Conservation (phyloP, 345 rosid species). For the Populus deltoides region DNA sequence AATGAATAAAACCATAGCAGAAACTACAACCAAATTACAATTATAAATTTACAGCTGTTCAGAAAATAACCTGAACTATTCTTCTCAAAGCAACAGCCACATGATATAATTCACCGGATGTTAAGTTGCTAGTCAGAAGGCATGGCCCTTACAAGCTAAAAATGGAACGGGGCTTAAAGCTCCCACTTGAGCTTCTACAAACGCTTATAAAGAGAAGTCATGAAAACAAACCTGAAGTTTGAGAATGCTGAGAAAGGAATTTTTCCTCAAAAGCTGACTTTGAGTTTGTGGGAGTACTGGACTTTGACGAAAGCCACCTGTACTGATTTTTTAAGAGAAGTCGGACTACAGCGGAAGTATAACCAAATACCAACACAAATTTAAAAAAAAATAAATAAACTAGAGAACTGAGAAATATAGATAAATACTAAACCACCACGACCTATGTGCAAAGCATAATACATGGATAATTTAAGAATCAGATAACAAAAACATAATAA, state of each 20-base stretch:
- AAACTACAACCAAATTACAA: not conserved
- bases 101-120: not conserved
- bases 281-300: conserved; percentile 49
- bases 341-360: conserved; percentile 20
- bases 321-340: conserved; percentile 60
- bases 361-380: conserved; percentile 11
- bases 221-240: conserved; percentile 70
- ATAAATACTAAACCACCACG: not conserved
- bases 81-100: not conserved
- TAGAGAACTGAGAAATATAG: not conserved
- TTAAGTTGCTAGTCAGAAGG: not conserved
- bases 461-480: not conserved
- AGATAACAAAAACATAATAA: conserved; percentile 17
- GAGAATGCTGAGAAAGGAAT: conserved; percentile 86
- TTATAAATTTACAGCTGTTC: not conserved
- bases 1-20: not conserved
- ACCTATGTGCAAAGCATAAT: not conserved
- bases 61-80: not conserved
- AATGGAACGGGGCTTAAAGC: not conserved
- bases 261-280: conserved; percentile 93
- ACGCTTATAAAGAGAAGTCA: not conserved
- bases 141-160: not conserved
- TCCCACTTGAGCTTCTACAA: not conserved
- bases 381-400: not conserved
- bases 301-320: conserved; percentile 98